Evolutionary conservation across 148 eudicot species (phyloP), one percentile per base, ranked within the genome.

Genomic region (Camellia granthamiana): DNA sequence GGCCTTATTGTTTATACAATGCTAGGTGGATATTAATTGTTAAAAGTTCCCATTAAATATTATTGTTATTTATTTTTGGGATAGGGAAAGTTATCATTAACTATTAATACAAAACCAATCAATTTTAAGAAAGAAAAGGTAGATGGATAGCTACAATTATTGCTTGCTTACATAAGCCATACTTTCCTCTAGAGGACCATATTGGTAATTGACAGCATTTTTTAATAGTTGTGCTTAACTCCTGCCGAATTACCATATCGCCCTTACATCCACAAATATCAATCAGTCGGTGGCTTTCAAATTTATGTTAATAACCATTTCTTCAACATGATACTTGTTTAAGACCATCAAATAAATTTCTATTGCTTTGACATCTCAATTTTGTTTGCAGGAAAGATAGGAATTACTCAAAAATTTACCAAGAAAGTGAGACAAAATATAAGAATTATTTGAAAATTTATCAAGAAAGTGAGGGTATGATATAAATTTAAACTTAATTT

Each of bases 41-140:
- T 30, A 30, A 30, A 30, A 30, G 38, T 30, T 30, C 38, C 38
- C 38, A 30, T 30, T 30, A 30, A 30, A 30, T 30, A 30, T 30
- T 30, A 1, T 30, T 30, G 38, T 30, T 30, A 30, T 30, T 30
- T 30, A 30, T 30, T 30, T 30, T 30, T 30, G 38, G 38, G 1
- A 1, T 1, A 30, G 38, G 38, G 38, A 82, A 77, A 74, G 85
- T 62, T 63, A 0, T 79, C 66, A 72, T 77, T 79, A 77, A 66
- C 76, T 69, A 46, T 79, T 72, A 43, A 78, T 69, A 55, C 78
- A 51, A 73, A 74, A 56, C 66, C 46, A 73, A 78, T 41, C 54
- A 69, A 74, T 56, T 75, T 43, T 3, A 56, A 1, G 5, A 77
- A 4, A 55, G 19, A 71, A 75, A 78, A 85, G 75, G 82, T 78